Evolutionary conservation across 176 grass and related monocot genomes (phyloP).

Genomic region (Eremochloa ophiuroides): DNA sequence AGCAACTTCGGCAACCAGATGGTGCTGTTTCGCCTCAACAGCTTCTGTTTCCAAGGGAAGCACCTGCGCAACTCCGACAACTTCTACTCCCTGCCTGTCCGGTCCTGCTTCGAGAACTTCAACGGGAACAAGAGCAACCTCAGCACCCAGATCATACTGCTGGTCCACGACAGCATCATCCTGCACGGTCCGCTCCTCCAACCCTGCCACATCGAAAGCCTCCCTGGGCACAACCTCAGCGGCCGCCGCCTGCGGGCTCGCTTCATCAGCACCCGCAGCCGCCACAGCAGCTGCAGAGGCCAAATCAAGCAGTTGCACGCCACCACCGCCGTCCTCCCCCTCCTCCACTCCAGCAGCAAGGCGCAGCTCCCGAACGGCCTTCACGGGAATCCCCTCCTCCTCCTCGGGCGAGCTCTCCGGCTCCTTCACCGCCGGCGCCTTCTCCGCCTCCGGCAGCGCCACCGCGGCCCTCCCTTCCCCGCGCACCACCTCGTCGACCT

Average conservation of each 20-base stretch:
- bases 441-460: constrained; percentile 7
- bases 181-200: neutral
- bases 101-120: neutral
- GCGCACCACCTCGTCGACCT: constrained; percentile 26
- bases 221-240: neutral
- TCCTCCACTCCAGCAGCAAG: neutral
- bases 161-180: neutral
- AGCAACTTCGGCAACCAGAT: constrained; percentile 22
- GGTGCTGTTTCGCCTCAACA: neutral
- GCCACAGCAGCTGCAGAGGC: neutral
- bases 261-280: constrained; percentile 16
- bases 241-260: neutral
- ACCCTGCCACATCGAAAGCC: neutral
- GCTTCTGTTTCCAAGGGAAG: neutral
- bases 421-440: neutral
- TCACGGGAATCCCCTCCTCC: neutral
- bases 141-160: neutral
- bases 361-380: neutral
- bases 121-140: neutral
- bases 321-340: neutral
- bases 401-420: constrained; percentile 13
- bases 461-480: neutral
- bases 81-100: constrained; percentile 21
- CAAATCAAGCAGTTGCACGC: constrained; percentile 20
- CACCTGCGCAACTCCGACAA: neutral